Evolutionary conservation across 2,329 filamentous ascomycete genomes (phyloP), one percentile per base, ranked within the genome.

Genomic region (Scytalidium lignicola): DNA sequence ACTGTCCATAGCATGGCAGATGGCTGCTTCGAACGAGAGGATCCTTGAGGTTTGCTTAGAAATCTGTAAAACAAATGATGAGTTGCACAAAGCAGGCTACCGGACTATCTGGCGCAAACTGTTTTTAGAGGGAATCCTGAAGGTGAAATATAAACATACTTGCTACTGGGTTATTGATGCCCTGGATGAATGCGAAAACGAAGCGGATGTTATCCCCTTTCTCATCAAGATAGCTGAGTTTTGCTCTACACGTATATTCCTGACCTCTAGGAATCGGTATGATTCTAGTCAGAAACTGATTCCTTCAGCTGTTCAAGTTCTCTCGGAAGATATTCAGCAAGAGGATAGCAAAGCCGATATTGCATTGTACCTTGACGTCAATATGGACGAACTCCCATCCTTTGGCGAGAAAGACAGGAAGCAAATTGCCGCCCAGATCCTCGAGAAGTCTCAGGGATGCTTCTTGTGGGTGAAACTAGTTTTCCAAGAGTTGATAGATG

Each of bases 121-220:
- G 0, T 68, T 68, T 45, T 46, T 58, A 2, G 59, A 56, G 5
- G 51, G 62, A 3, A 66, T 69, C 7, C 58, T 67, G 15, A 61
- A 62, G 45, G 48, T 57, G 6, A 44, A 39, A 3, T 47, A 56
- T 12, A 32, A 50, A 12, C 41, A 49, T 18, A 49, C 54, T 17
- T 62, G 67, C 19, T 67, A 58, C 41, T 67, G 64, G 65, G 57
- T 69, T 0, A 59, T 70, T 21, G 67, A 70, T 54, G 67, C 61
- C 2, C 21, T 68, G 6, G 67, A 69, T 47, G 66, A 69, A 47
- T 69, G 64, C 40, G 42, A 48, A 18, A 40, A 12, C 3, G 17
- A n/a, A n/a, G 19, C 23, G 2, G 47, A 40, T 7, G 26, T 22
- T 12, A 18, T 19, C 17, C 12, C 39, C 21, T 20, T 42, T 17